Percentiles rank a stretch among this genome's conserved stretches.
phyloP scores from a whole-genome alignment of 2,329 filamentous ascomycete genomes.

The Bipolaris zeicola region DNA sequence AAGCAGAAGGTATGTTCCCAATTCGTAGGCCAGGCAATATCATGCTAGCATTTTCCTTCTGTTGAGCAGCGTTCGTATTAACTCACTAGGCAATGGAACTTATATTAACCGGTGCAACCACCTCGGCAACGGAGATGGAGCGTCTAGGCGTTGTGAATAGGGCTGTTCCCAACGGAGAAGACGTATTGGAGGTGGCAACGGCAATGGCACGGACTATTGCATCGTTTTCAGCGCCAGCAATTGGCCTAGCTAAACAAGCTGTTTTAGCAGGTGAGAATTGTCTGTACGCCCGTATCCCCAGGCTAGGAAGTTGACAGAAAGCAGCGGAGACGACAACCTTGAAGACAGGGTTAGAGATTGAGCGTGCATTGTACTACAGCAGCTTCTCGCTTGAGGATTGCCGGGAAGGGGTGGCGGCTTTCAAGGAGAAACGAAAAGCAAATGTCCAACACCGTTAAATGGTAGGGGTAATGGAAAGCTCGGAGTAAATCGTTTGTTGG shows the following conservation, averaged over 20 bases:
- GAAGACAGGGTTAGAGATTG: conserved; percentile 48
- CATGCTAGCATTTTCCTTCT: conserved; percentile 3
- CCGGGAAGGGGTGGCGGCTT: conserved; percentile 51
- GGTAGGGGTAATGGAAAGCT: background rate
- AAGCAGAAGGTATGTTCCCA: conserved; percentile 43
- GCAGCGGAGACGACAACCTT: conserved; percentile 53
- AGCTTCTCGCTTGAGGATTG: conserved; percentile 49
- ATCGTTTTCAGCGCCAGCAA: conserved; percentile 48
- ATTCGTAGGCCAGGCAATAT: conserved; percentile 13
- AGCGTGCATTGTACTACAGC: conserved; percentile 42
- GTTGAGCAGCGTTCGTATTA: conserved; percentile 12
- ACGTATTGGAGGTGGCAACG: conserved; percentile 49
- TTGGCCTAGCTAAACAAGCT: conserved; percentile 53
- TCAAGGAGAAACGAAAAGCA: conserved; percentile 48
- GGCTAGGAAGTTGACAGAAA: conserved; percentile 21
- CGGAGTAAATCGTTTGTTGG: background rate
- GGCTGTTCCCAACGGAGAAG: conserved; percentile 40
- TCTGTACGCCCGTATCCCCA: background rate
- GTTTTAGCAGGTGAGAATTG: conserved; percentile 48
- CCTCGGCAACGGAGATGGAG: conserved; percentile 48
- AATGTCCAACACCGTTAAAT: conserved; percentile 28
- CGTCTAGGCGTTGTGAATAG: conserved; percentile 51
- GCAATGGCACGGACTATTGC: conserved; percentile 51
- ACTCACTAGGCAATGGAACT: conserved; percentile 52
- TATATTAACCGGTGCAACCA: conserved; percentile 50